Base-by-base conservation (phyloP, 2,329 filamentous ascomycete species). In the Phialophora tarda region DNA sequence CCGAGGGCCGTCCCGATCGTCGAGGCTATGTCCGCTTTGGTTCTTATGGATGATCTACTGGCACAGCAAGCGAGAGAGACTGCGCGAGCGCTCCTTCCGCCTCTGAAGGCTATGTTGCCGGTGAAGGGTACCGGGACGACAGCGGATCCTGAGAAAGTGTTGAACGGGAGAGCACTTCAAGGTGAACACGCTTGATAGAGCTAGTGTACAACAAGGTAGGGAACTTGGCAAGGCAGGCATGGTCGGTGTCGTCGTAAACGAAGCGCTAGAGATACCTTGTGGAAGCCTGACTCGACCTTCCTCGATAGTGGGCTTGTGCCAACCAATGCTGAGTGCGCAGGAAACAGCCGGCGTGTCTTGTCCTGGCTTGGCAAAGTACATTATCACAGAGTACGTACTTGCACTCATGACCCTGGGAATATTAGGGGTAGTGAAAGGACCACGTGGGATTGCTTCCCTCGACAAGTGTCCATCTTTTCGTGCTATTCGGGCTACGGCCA, bases 1-100 rank as follows among this genome's bases (percentile, higher is more conserved):
- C 92, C 92, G 4, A 85, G 93, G 32, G 93, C 93, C 3, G 89
- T 97, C 23, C 80, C 81, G n/a, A 82, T 82, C 57, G 80, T 83
- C 32, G 93, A 98, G 83, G 88, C 89, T 47, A 98, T 98, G 94
- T 90, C 93, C 1, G 88, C 93, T 1, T 80, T 98, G 66, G 91
- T 92, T 3, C 83, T 97, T 64, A 93, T 96, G 79, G 94, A 98
- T 79, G 90, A 92, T 2, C 81, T 96, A 68, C 84, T 96, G 83
- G 89, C 91, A 56, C 94, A 97, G 82, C 89, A 92, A 77, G 87
- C 85, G 7, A 80, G 86, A 62, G 82, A 84, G 72, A 78, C 77
- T 50, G 78, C 83, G n/a, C 79, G 72, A 55, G 67, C 64, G 51
- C 53, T 63, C n/a, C 53, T 72, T 51, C 71, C 69, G 17, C 66